Conservation (phyloP, 371 early-diverging fungal genomes). For the Coelomomyces lativittatus region DNA sequence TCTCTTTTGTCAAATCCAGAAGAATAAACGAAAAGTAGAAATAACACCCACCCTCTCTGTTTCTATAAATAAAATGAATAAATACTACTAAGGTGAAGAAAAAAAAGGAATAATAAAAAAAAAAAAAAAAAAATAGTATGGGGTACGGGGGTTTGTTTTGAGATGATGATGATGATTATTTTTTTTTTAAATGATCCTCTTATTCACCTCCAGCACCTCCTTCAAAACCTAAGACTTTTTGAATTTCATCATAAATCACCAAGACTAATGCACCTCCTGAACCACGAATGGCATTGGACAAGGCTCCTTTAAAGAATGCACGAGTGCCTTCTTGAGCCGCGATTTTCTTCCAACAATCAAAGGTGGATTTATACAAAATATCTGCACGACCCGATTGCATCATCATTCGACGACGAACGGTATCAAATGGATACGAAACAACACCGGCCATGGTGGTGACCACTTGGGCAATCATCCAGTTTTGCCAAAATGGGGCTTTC, state of each 20-base stretch:
- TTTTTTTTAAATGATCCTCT: background rate
- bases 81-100: too few species aligned
- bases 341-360: conserved; percentile 52
- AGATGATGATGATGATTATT: too few species aligned
- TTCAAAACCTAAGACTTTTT: conserved; percentile 5
- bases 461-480: conserved; percentile 22
- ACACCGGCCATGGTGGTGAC: conserved; percentile 32
- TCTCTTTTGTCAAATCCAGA: too few species aligned
- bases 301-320: conserved; percentile 64
- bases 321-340: conserved; percentile 47
- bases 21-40: too few species aligned
- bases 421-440: conserved; percentile 30
- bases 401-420: conserved; percentile 41
- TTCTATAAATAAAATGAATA: too few species aligned
- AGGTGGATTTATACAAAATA: conserved; percentile 49
- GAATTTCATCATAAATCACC: conserved; percentile 42
- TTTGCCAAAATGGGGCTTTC: conserved; percentile 18
- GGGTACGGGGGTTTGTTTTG: too few species aligned
- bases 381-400: conserved; percentile 55
- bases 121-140: too few species aligned
- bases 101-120: too few species aligned
- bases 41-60: too few species aligned
- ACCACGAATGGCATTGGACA: conserved; percentile 62
- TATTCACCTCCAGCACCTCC: conserved; percentile 3
- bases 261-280: conserved; percentile 63